phyloP scores from a whole-genome alignment of 2,329 filamentous ascomycete species.

The Aspergillus pseudoglaucus region DNA sequence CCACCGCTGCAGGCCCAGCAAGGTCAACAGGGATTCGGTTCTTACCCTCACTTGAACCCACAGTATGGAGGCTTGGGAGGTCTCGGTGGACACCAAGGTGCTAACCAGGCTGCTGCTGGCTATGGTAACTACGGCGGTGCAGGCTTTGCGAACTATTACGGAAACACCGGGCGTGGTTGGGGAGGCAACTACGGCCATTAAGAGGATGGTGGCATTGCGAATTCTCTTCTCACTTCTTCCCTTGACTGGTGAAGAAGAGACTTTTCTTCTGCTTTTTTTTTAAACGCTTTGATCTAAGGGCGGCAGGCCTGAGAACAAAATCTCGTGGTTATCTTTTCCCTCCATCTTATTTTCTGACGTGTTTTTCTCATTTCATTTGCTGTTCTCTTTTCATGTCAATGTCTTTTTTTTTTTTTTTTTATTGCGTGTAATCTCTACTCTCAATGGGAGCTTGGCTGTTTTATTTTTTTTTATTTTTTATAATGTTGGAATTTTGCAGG shows the following conservation, averaged over 20 bases:
- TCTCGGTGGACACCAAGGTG: slow-evolving; percentile 37
- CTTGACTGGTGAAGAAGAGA: slow-evolving; percentile 15
- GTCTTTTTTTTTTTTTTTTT: slow-evolving; percentile 19
- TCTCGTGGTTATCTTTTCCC: slow-evolving; percentile 2
- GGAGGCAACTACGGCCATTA: slow-evolving; percentile 43
- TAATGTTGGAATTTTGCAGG: slow-evolving; percentile 7
- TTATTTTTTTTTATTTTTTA: slow-evolving; percentile 20
- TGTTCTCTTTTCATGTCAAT: slow-evolving; percentile 4
- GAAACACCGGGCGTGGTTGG: slow-evolving; percentile 40
- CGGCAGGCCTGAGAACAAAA: slow-evolving; percentile 11
- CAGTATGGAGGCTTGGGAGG: slow-evolving; percentile 46
- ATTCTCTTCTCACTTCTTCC: slow-evolving; percentile 7
- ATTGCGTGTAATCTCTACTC: slow-evolving; percentile 38
- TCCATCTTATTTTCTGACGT: too few species aligned
- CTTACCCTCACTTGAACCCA: slow-evolving; percentile 50
- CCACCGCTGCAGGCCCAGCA: slow-evolving; percentile 50
- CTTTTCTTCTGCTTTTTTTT: neutral
- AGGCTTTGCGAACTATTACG: slow-evolving; percentile 40
- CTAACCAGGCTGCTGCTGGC: slow-evolving; percentile 35
- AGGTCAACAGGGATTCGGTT: slow-evolving; percentile 51
- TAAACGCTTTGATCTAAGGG: slow-evolving; percentile 19
- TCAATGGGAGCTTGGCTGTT: slow-evolving; percentile 33
- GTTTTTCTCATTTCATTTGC: slow-evolving; percentile 10
- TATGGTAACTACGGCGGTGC: slow-evolving; percentile 39
- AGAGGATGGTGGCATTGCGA: slow-evolving; percentile 21